phyloP scores from a whole-genome alignment of 345 rosid species.

The Euphorbia lathyris region DNA sequence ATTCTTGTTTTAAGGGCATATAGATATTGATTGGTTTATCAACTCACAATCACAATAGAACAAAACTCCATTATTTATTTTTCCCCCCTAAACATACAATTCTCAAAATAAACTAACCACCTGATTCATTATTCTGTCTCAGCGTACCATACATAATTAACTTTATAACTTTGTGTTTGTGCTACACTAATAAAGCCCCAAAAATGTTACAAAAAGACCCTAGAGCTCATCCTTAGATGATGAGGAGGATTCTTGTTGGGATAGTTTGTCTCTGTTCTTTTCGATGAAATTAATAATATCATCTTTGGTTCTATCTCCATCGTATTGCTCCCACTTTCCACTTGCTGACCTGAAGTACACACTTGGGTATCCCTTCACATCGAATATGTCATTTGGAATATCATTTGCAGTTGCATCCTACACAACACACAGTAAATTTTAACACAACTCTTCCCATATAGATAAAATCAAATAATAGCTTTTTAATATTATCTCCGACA shows the following conservation, averaged over 20 bases:
- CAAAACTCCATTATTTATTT: neutral
- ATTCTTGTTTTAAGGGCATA: no score
- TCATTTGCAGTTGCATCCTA: constrained; percentile 96
- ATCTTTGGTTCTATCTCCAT: constrained; percentile 78
- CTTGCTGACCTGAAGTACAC: constrained; percentile 67
- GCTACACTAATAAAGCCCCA: constrained; percentile 10
- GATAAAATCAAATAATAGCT: no score
- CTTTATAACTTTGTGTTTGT: neutral
- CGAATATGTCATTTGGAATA: constrained; percentile 52
- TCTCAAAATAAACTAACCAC: neutral
- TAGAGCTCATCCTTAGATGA: constrained; percentile 63
- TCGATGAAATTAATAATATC: constrained; percentile 76
- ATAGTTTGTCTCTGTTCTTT: constrained; percentile 60
- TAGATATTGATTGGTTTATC: no score
- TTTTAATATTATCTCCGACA: no score
- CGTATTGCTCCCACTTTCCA: constrained; percentile 60
- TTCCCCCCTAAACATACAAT: neutral
- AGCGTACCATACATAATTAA: neutral
- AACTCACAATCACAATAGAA: neutral
- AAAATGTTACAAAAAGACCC: constrained; percentile 16
- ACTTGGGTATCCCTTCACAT: constrained; percentile 85
- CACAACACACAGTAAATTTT: no score
- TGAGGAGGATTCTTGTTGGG: constrained; percentile 27
- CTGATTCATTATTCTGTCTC: constrained; percentile 16
- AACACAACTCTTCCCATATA: no score